Conservation (phyloP, 2,329 filamentous ascomycete species). For the Penicillium aurantiogriseum region DNA sequence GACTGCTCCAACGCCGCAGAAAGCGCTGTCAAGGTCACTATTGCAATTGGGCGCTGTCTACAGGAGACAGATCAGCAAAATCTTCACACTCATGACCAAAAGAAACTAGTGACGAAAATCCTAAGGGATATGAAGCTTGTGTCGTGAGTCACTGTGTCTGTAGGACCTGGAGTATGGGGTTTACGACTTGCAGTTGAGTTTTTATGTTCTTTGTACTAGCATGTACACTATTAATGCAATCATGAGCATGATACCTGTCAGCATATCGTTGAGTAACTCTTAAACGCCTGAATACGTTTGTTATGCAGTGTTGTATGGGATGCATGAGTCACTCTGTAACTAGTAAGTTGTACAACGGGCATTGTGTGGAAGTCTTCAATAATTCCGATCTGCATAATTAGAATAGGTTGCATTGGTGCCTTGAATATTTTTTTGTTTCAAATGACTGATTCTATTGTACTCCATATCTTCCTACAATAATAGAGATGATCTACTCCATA, state of each 20-base stretch:
- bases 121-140: constrained; percentile 43
- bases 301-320: neutral
- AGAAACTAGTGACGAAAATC: constrained; percentile 45
- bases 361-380: neutral
- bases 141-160: constrained; percentile 25
- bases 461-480: neutral
- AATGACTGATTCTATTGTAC: neutral
- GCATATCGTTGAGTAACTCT: neutral
- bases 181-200: constrained; percentile 4
- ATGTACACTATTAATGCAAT: constrained; percentile 19
- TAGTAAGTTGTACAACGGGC: neutral
- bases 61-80: constrained; percentile 69
- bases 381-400: neutral
- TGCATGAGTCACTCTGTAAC: neutral
- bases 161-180: constrained; percentile 10
- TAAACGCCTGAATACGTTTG: neutral
- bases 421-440: neutral
- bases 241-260: constrained; percentile 2
- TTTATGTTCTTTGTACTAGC: constrained; percentile 10
- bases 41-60: constrained; percentile 76
- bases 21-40: constrained; percentile 60
- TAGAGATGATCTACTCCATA: neutral
- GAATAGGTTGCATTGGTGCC: neutral
- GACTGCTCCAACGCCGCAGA: constrained; percentile 64
- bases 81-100: constrained; percentile 44